Percentiles rank a stretch among this genome's conserved stretches.
phyloP scores from a whole-genome alignment of 768 basidiomycete species.

The Vishniacozyma victoriae region DNA sequence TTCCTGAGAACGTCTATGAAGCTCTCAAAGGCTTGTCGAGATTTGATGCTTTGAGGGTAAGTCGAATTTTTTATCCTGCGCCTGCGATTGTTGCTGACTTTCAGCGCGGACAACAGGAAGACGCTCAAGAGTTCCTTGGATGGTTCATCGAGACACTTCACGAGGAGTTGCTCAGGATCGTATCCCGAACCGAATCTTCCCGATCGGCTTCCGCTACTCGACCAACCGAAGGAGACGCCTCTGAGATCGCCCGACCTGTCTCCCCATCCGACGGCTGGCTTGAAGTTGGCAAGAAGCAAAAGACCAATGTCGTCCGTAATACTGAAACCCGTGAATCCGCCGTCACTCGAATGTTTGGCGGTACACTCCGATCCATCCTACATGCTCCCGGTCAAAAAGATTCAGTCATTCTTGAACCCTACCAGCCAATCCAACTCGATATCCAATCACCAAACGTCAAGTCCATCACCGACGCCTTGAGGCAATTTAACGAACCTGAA shows the following conservation, averaged over 20 bases:
- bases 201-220: slow-evolving; percentile 46
- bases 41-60: slow-evolving; percentile 84
- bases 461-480: slow-evolving; percentile 76
- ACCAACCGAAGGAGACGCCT: slow-evolving; percentile 43
- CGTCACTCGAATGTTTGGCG: slow-evolving; percentile 87
- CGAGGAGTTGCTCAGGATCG: slow-evolving; percentile 75
- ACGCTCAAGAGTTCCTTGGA: slow-evolving; percentile 97
- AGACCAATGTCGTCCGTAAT: slow-evolving; percentile 69
- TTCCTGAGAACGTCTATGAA: slow-evolving; percentile 80
- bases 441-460: slow-evolving; percentile 73
- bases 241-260: slow-evolving; percentile 41
- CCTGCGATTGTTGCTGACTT: slow-evolving; percentile 1
- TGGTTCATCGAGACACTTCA: slow-evolving; percentile 92
- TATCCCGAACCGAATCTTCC: slow-evolving; percentile 50
- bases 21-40: slow-evolving; percentile 88
- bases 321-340: slow-evolving; percentile 76
- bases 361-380: slow-evolving; percentile 79
- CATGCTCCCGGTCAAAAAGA: slow-evolving; percentile 73
- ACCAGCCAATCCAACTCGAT: slow-evolving; percentile 80
- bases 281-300: slow-evolving; percentile 87
- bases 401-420: slow-evolving; percentile 82
- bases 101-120: slow-evolving; percentile 88
- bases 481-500: slow-evolving; percentile 71
- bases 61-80: slow-evolving; percentile 35
- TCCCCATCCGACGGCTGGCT: slow-evolving; percentile 69